Evolutionary conservation across 768 basidiomycete genomes (phyloP).

Genomic region (Amanita subjunquillea): DNA sequence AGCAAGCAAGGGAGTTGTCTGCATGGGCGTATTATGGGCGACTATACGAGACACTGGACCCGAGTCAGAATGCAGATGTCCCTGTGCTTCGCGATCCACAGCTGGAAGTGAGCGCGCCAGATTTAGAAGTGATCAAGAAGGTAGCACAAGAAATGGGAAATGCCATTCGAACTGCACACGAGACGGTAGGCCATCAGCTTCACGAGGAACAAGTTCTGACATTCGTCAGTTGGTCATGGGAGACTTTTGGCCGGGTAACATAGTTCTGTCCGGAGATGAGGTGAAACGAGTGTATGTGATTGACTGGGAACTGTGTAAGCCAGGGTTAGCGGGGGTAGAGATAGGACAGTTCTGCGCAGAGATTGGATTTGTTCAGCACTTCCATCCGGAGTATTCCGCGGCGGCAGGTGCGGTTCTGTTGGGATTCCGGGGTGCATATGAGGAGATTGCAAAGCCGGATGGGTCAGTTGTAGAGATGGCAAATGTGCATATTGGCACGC

Average conservation of each 20-base stretch:
- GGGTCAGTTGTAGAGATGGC: constrained; percentile 24
- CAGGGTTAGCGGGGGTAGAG: constrained; percentile 47
- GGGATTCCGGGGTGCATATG: constrained; percentile 39
- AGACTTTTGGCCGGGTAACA: constrained; percentile 68
- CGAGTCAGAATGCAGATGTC: constrained; percentile 15
- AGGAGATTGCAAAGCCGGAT: constrained; percentile 14
- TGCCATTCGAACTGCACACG: constrained; percentile 16
- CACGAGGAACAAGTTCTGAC: not conserved
- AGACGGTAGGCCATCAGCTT: constrained; percentile 15
- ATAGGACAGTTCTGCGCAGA: constrained; percentile 60
- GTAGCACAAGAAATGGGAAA: constrained; percentile 14
- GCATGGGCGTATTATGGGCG: constrained; percentile 33
- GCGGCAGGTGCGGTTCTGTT: constrained; percentile 25
- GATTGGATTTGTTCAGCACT: constrained; percentile 37
- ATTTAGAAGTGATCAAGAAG: constrained; percentile 19
- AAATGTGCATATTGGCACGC: constrained; percentile 41
- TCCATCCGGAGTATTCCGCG: constrained; percentile 28
- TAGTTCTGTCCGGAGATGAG: constrained; percentile 31
- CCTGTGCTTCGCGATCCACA: constrained; percentile 31
- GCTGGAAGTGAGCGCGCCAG: constrained; percentile 24
- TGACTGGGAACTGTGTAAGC: constrained; percentile 59
- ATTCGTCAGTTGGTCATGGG: constrained; percentile 42
- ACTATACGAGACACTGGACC: constrained; percentile 25
- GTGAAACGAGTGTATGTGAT: constrained; percentile 37
- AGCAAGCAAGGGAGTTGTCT: constrained; percentile 28